Conservation (phyloP, 306 rosid species). For the Quercus cerris region DNA sequence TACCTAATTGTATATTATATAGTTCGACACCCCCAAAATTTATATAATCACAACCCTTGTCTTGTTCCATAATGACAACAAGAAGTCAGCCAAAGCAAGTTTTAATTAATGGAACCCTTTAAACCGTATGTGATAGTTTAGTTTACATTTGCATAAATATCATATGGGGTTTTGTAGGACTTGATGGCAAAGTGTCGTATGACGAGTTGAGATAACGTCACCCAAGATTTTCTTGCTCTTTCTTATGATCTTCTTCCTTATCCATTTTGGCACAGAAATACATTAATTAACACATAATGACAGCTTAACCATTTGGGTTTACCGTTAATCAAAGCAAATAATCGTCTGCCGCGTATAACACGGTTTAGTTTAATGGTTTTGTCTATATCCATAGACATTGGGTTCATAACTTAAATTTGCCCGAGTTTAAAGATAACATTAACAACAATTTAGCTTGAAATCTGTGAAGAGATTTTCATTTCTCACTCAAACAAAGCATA, state of each 20-base stretch:
- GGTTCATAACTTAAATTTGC: not conserved
- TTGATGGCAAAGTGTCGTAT: not conserved
- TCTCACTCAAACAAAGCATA: too few species aligned
- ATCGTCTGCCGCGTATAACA: too few species aligned
- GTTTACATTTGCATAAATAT: not conserved
- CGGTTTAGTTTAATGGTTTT: too few species aligned
- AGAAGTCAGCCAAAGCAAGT: not conserved
- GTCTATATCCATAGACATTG: too few species aligned
- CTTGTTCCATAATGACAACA: not conserved
- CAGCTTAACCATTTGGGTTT: not conserved
- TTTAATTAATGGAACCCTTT: not conserved
- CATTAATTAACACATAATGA: constrained; percentile 12
- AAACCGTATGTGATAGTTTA: not conserved
- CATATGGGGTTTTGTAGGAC: not conserved
- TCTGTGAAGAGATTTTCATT: too few species aligned
- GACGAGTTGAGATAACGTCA: not conserved
- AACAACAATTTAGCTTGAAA: too few species aligned
- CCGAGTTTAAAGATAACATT: not conserved
- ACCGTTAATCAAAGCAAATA: not conserved
- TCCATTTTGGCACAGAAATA: constrained; percentile 16
- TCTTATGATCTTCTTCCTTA: constrained; percentile 9
- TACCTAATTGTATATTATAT: not conserved
- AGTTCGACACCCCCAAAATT: not conserved
- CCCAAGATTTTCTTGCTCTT: not conserved
- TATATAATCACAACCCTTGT: not conserved